Evolutionary conservation across 2,329 filamentous ascomycete genomes (phyloP).

Genomic region (Dothidotthia symphoricarpi): DNA sequence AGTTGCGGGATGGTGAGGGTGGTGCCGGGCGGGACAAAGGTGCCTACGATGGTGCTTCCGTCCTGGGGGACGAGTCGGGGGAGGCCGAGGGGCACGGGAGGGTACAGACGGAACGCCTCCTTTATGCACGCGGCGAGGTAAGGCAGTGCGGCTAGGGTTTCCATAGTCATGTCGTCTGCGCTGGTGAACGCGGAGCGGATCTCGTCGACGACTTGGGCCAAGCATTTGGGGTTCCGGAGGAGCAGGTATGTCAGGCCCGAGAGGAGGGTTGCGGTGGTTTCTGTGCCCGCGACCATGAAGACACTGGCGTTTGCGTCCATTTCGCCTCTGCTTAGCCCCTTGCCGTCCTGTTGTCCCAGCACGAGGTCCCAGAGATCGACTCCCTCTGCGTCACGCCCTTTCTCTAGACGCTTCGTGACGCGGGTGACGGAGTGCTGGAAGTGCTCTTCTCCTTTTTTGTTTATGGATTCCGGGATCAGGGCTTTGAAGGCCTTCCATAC

Average conservation of each 20-base stretch:
- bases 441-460: conserved; percentile 16
- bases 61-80: conserved; percentile 37
- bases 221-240: conserved; percentile 25
- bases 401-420: conserved; percentile 32
- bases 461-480: conserved; percentile 5
- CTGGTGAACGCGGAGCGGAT: conserved; percentile 26
- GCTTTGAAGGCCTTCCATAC: conserved; percentile 7
- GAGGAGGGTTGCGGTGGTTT: conserved; percentile 47
- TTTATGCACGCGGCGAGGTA: conserved; percentile 45
- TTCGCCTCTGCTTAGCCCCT: conserved; percentile 30
- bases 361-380: conserved; percentile 46
- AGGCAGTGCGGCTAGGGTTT: conserved; percentile 26
- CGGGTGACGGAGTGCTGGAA: conserved; percentile 21
- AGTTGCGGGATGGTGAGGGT: conserved; percentile 18
- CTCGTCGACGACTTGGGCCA: conserved; percentile 31
- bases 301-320: conserved; percentile 41
- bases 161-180: conserved; percentile 38
- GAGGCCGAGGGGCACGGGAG: conserved; percentile 40
- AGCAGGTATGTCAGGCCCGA: conserved; percentile 41
- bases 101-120: conserved; percentile 46
- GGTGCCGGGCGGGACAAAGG: conserved; percentile 34
- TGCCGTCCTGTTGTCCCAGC: conserved; percentile 30
- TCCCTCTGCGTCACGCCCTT: conserved; percentile 21
- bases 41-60: conserved; percentile 40
- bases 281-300: conserved; percentile 47